Base-by-base conservation (phyloP, 768 basidiomycete genomes). In the Punctularia strigosozonata region DNA sequence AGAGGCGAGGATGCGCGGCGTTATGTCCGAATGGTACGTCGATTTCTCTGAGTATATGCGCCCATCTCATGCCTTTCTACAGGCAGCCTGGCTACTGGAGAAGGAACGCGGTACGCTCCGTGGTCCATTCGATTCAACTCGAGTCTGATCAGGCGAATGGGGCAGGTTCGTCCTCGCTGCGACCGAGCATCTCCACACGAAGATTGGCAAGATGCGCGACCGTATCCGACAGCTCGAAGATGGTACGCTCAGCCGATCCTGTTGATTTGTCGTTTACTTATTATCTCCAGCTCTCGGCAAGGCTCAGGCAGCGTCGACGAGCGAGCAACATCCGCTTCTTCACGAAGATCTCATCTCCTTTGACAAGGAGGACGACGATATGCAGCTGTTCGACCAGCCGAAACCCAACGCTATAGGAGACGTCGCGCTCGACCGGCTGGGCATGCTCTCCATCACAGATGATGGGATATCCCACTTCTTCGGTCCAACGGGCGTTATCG, bases 61-160 rank as follows among this genome's bases (percentile, higher is more conserved):
- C 25, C 33, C 25, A 19, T 30, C 23, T 5, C 35, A 26, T 21
- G 19, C 21, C 37, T 31, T 4, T 31, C 5, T 38, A 44, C 43
- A 80, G 78, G 79, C 18, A 80, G 77, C 49, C 61, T 84, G n/a
- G 71, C 80, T 0, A 83, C 81, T n/a, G 81, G 81, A 10, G 77
- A 84, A 56, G 80, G 80, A 43, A 81, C 80, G 39, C 69, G 83
- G 79, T 75, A 52, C 7, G 53, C 18, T 34, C 19, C 8, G 10
- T 34, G 33, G 10, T 8, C 19, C 33, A 34, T 34, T 8, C 33
- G 10, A 21, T 35, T 8, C 19, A 10, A 10, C 8, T 10, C 20
- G 33, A 34, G 19, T n/a, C 23, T 28, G 28, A 32, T 25, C 43
- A 46, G 49, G 45, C 37, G 37, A 32, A 26, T 30, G 35, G 24